Evolutionary conservation across 345 rosid genomes (phyloP), one percentile per base, ranked within the genome.

Genomic region (Linum trigynum): DNA sequence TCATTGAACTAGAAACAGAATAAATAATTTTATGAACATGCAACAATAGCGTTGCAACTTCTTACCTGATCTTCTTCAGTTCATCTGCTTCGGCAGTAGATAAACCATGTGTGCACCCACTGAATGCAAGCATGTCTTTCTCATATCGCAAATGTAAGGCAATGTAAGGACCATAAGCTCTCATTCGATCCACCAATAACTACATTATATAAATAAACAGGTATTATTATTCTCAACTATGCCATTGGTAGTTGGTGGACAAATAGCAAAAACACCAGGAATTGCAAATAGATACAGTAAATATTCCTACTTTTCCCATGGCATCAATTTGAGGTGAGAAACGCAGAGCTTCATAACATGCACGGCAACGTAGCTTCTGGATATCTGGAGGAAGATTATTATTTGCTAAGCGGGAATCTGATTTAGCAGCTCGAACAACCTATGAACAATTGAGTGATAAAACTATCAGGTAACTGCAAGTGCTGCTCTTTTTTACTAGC

Each of bases 71-170:
- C 50, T 59, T 77, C 76, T 76, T 85, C 8, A 92, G 77, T 74
- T 90, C 98, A 71, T 84, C 84, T 63, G 96, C 90, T 83, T 92
- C 97, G 64, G 67, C 61, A 63, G 78, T 64, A 39, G 94, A 84
- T 68, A 90, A 79, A 77, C 80, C 96, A 42, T 90, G 85, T 1
- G 86, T 85, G 76, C 98, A 92, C 59, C 97, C 96, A 15, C 89
- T 88, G 59, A 92, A 92, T 35, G 98, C 91, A 64, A 90, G 83
- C 94, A 92, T 85, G 61, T 90, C 97, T 79, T 88, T 92, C 84
- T 90, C 98, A 41, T 61, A 88, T 67, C 96, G 83, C 67, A 92
- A 79, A 78, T 90, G 96, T 38, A 92, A 82, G 15, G 94, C 85
- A 1, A 92, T 88, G 68, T 82, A 90, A 39, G 83, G 82, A 57